Base-by-base conservation (phyloP, 108 stramenopile genomes). In the Cyclotella atomus region DNA sequence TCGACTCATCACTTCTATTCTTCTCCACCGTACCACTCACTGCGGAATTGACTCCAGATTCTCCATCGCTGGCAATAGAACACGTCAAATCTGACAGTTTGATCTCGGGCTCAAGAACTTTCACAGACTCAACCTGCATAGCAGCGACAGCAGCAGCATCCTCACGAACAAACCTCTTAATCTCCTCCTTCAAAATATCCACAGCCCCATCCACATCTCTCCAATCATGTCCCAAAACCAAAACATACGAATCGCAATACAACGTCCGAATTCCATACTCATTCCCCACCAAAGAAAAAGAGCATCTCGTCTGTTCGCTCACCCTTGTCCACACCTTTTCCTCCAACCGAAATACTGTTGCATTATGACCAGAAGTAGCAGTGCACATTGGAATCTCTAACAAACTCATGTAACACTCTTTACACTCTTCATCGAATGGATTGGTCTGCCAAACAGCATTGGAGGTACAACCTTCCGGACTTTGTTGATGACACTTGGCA, bases 121-220 rank as follows among this genome's bases (percentile, higher is more conserved):
- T n/a, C n/a, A n/a, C n/a, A n/a, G n/a, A n/a, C n/a, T n/a, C n/a
- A n/a, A n/a, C n/a, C n/a, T n/a, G n/a, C n/a, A n/a, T n/a, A n/a
- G n/a, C n/a, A n/a, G n/a, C n/a, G n/a, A n/a, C n/a, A n/a, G n/a
- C n/a, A n/a, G n/a, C n/a, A n/a, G n/a, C n/a, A n/a, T n/a, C n/a
- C n/a, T n/a, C n/a, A n/a, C n/a, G n/a, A n/a, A n/a, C n/a, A n/a
- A n/a, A n/a, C n/a, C n/a, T n/a, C n/a, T n/a, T n/a, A 30, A 60
- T 49, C n/a, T 25, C 47, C 6, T 54, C 15, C 14, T 68, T 68
- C 5, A 68, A 44, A 8, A 68, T 0, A 1, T 52, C 49, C 34
- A 56, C 68, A 19, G 68, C 68, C 52, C 24, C 16, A 56, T 68
- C 68, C 0, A 68, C 54, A 28, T 56, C 34, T 27, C n/a, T n/a